A percentile compares a stretch with the other conserved stretches of the same genome.
Evolutionary conservation across 176 grass and related monocot genomes (phyloP).

Genomic region (Pontederia paniculata): DNA sequence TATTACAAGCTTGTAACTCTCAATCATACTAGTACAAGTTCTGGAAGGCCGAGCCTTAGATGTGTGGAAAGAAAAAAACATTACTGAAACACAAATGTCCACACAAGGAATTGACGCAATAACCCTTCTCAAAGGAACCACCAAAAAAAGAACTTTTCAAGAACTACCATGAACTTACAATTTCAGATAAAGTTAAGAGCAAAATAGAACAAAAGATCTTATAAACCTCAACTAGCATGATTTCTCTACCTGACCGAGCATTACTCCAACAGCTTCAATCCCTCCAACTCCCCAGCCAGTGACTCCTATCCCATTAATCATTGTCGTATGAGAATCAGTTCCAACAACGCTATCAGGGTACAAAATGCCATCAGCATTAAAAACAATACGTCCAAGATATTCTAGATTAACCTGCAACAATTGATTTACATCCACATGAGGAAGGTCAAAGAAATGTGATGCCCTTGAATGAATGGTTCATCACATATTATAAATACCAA

Average conservation of each 20-base stretch:
- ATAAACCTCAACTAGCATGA: background rate
- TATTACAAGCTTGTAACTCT: no score
- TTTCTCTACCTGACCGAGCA: slow-evolving; percentile 29
- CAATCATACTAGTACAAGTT: no score
- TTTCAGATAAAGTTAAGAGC: background rate
- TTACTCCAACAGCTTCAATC: slow-evolving; percentile 32
- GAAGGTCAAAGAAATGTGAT: background rate
- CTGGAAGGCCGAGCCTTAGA: no score
- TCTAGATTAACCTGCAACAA: slow-evolving; percentile 34
- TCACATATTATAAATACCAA: no score
- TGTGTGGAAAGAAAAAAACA: no score
- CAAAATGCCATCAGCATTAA: slow-evolving; percentile 23
- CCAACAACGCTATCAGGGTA: slow-evolving; percentile 37
- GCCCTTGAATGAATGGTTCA: background rate
- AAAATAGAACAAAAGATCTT: slow-evolving; percentile 1
- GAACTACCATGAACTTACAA: background rate
- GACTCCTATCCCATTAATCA: slow-evolving; percentile 34
- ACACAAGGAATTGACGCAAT: no score
- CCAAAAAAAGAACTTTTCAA: background rate
- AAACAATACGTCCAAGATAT: slow-evolving; percentile 34
- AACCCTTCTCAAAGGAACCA: background rate
- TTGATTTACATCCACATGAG: no score
- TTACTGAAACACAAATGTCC: no score
- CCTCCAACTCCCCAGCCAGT: slow-evolving; percentile 36
- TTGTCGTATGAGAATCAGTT: slow-evolving; percentile 38